Base-by-base conservation (phyloP, 768 basidiomycete species). In the Filobasidium floriforme region DNA sequence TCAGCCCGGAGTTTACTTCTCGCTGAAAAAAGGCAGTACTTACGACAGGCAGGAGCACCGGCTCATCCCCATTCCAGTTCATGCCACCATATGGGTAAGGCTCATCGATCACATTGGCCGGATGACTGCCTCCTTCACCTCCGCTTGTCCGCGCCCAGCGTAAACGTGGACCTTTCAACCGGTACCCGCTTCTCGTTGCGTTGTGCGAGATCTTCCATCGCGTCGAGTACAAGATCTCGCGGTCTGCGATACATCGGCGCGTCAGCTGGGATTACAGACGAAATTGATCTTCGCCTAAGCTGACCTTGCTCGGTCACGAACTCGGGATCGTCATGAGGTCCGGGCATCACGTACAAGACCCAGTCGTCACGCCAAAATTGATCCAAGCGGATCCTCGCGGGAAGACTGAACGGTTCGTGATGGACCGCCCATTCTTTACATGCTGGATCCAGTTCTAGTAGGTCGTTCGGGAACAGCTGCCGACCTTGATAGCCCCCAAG, bases 111-210 rank as follows among this genome's bases (percentile, higher is more conserved):
- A 87, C 85, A 68, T 88, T 88, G 46, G 83, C 84, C 0, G 86
- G 86, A 70, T 88, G 87, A 18, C 84, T 83, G 0, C 87, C 87
- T 1, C 87, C 87, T 67, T 87, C 83, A 0, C 86, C 86, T 14
- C 87, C 87, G 51, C 79, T 83, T 6, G 66, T 65, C 41, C 86
- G 79, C 0, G 85, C 82, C 85, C 85, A 88, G 7, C 75, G 68
- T 46, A 87, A 82, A 41, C 79, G 81, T n/a, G 79, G 77, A 1
- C 80, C 80, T 51, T 86, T 82, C 1, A 89, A 79, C 5, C 87
- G 82, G 55, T 87, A 83, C 2, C 87, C 87, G 72, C 85, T 83
- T 24, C 87, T 81, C 68, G 86, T 87, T 69, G 84, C 85, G 0
- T 85, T 82, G 0, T 82, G 73, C 65, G 84, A 84, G 43, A 87